Evolutionary conservation across 192 early-diverging fungal species (phyloP).

Genomic region (Coemansia sp.): DNA sequence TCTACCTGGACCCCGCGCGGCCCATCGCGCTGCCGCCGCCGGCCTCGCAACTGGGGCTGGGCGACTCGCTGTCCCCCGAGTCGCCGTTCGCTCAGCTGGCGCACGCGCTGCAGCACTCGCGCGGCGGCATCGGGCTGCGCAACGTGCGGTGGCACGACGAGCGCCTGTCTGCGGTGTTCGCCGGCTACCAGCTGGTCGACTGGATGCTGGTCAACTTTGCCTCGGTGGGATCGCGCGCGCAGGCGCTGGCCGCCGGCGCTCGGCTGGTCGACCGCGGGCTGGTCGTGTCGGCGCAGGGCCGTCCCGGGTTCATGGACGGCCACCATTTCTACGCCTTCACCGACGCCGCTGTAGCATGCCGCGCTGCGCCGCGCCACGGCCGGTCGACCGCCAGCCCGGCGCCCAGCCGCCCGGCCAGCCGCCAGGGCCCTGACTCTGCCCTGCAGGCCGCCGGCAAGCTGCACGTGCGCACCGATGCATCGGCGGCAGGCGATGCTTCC

Average conservation of each 20-base stretch:
- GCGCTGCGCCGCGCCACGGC: too few relatives aligned
- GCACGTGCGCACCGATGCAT: slow-evolving; percentile 22
- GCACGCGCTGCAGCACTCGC: slow-evolving; percentile 66
- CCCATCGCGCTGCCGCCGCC: slow-evolving; percentile 33
- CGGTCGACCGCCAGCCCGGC: too few relatives aligned
- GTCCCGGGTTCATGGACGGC: slow-evolving; percentile 82
- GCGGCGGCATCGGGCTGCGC: slow-evolving; percentile 63
- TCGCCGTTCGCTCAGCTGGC: slow-evolving; percentile 58
- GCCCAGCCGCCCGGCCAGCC: slow-evolving; percentile 44
- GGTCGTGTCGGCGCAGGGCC: slow-evolving; percentile 59
- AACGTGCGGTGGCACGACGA: slow-evolving; percentile 85
- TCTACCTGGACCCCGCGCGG: slow-evolving; percentile 24
- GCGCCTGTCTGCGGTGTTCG: slow-evolving; percentile 67
- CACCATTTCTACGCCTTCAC: slow-evolving; percentile 76
- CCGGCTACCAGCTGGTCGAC: slow-evolving; percentile 83
- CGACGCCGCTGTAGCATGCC: slow-evolving; percentile 22
- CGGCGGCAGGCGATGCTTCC: neutral
- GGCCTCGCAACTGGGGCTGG: slow-evolving; percentile 6
- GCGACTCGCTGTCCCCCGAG: slow-evolving; percentile 46
- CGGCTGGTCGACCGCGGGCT: slow-evolving; percentile 70
- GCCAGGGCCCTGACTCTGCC: too few relatives aligned
- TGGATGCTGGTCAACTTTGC: slow-evolving; percentile 79
- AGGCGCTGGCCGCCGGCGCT: slow-evolving; percentile 79
- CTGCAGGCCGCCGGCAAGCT: slow-evolving; percentile 31
- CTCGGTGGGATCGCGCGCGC: slow-evolving; percentile 68